Base-by-base conservation (phyloP, 2,329 filamentous ascomycete genomes). In the Dendrostoma leiphaemia region DNA sequence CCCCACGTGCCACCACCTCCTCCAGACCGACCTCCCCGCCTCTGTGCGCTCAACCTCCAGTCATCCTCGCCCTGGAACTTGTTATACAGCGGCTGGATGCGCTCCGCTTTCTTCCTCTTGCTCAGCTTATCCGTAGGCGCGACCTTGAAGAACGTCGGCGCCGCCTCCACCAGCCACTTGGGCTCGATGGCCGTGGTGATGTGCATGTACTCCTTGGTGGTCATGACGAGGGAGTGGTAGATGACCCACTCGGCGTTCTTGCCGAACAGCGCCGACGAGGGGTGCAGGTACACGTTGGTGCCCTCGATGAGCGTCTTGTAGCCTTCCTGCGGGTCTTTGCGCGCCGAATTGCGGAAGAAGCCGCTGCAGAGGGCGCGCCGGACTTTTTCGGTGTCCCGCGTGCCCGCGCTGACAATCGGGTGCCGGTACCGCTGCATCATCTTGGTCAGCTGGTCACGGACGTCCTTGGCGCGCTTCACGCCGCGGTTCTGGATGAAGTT, bases 141-240 rank as follows among this genome's bases (percentile, higher is more conserved):
- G 4, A 97, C 91, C 80, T 96, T 96, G 84, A 97, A 99, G 77
- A 97, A 99, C 0, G 91, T 97, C 9, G 95, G 94, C n/a, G 95
- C 94, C 12, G 92, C 93, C 65, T 97, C 92, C 1, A 97, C 91
- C 21, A 99, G 81, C 85, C 85, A 88, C 66, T 96, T 96, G 8
- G 94, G 93, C 73, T 99, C 94, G 64, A 99, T 97, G 4, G 83
- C 83, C 3, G 91, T 96, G 13, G 91, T 94, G 67, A 84, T 90
- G 66, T 96, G 92, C 94, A 99, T 97, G 72, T 97, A 99, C 74
- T 99, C 94, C 74, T 96, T 93, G 23, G 89, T 95, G 23, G 94
- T 99, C 63, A 97, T 80, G 7, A 97, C 90, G 19, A 99, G 78
- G 50, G 85, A 87, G 66, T 97, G 88, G 69, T 96, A 99, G 52